phyloP scores from a whole-genome alignment of 495 filamentous ascomycete genomes.

The Aspergillus hancockii region DNA sequence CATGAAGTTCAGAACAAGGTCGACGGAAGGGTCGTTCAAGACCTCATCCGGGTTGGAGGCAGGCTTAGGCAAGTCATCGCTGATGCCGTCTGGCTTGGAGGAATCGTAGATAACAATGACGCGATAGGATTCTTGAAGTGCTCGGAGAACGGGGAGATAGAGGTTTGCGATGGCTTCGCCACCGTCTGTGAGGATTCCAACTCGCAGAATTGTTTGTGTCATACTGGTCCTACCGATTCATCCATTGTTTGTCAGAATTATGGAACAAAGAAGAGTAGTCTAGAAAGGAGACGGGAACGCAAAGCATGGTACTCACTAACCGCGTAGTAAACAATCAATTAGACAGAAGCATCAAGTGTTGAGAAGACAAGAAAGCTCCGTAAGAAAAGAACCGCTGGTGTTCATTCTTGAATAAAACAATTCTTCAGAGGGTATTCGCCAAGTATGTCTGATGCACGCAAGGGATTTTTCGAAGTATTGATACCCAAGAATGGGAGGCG shows the following conservation, averaged over 20 bases:
- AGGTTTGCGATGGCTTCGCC: constrained; percentile 47
- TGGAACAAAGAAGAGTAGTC: background rate
- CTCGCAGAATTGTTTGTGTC: constrained; percentile 27
- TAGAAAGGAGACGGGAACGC: background rate
- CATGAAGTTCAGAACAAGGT: constrained; percentile 54
- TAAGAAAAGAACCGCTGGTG: constrained; percentile 1
- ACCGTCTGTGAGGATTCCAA: constrained; percentile 52
- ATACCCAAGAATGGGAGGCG: background rate
- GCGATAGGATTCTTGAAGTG: constrained; percentile 41
- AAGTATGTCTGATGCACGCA: constrained; percentile 4
- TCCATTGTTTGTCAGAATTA: background rate
- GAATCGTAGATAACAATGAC: constrained; percentile 45
- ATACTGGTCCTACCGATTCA: constrained; percentile 15
- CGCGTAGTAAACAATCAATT: background rate
- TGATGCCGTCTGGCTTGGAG: constrained; percentile 19
- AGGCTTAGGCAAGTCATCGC: constrained; percentile 18
- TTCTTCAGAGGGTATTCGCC: background rate
- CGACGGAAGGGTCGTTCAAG: constrained; percentile 31
- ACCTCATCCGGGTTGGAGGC: constrained; percentile 13
- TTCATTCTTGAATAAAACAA: background rate
- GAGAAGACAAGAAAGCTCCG: background rate
- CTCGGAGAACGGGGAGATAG: constrained; percentile 48
- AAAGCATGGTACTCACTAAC: background rate
- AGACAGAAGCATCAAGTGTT: background rate
- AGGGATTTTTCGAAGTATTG: background rate